Base-by-base conservation (phyloP, 441 rosid species). In the Brassica balearica region DNA sequence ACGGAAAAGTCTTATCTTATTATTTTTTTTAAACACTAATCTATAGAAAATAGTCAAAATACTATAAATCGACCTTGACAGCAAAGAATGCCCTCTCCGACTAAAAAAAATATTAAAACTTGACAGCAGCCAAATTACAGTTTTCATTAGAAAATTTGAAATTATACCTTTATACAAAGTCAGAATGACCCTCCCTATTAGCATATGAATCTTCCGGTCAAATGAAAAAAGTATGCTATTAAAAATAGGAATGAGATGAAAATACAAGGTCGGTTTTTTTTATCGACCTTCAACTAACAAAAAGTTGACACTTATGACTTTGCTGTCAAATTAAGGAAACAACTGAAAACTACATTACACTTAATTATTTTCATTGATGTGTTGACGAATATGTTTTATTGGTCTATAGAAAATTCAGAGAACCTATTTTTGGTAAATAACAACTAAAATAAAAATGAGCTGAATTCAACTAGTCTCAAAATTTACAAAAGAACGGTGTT, bases 271-370 rank as follows among this genome's bases (percentile, higher is more conserved):
- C 68, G 67, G 43, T 43, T 68, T 43, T 29, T 29, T 68, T 46
- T 15, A 46, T 60, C 53, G 69, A 76, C 69, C 41, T 61, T 76
- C 79, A 62, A 76, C 69, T 19, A 27, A 29, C 66, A 48, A 32
- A 8, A 63, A 48, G 59, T 27, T 71, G 71, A 55, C 71, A 64
- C 17, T 38, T 71, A 55, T 9, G 65, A 36, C 66, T 15, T 70
- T 70, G 58, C 7, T 69, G 46, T 77, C 59, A 70, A 76, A 77
- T 36, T 70, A 12, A 38, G 48, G 34, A 53, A 32, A 22, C 12
- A 51, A 34, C 46, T 20, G 62, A 34, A 59, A 51, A 10, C 43
- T 62, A 63, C 22, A 10, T 29, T 62, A 63, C 22, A 23, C n/a
- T 36, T 68, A 8, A 17, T 15, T 34, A 9, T 15, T 64, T 64